Base-by-base conservation (phyloP, 2,329 filamentous ascomycete genomes). In the Chrysoporthe deuterocubensis region DNA sequence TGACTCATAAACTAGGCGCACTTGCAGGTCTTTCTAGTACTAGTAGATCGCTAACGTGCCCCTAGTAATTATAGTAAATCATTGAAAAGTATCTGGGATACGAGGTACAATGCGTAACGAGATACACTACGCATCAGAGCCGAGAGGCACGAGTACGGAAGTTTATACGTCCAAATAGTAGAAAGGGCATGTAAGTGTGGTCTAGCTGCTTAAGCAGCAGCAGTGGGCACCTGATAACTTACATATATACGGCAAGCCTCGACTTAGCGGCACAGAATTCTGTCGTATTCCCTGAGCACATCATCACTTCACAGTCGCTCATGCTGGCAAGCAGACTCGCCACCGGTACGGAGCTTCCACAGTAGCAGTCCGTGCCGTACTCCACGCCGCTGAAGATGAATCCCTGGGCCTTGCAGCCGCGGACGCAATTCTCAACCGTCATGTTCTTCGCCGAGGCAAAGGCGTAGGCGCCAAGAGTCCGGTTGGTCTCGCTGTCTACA, bases 391-490 rank as follows among this genome's bases (percentile, higher is more conserved):
- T 64, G 8, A 64, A 32, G 3, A 3, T 9, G 13, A 46, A 64
- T 3, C 26, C 52, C 1, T 40, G 16, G 9, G 14, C 14, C 5
- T 21, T 21, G 32, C 62, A 57, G 13, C 62, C 42, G 18, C 26
- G 40, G 50, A 57, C 58, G 50, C 62, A 64, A 37, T 64, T 64
- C 16, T 64, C 50, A 5, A 64, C 52, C 26, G 62, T 64, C 62
- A 64, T 64, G 26, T 64, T 57, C 21, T 43, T 43, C 37, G 37
- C 21, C 9, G 62, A 64, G 13, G 40, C 14, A 9, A 57, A 64
- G 8, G 62, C 32, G 52, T 58, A 40, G 8, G 16, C 8, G 3
- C 37, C 32, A 63, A 63, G 62, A 1, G 52, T 64, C 1, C 42
- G 26, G 40, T 58, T 46, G 11, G n/a, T 21, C 6, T 21, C 18